These are phyloP conservation scores for Schoenoplectus triqueter DNA, from an alignment of 202 grass and related monocot genomes.

Conservation along the genomic window DNA sequence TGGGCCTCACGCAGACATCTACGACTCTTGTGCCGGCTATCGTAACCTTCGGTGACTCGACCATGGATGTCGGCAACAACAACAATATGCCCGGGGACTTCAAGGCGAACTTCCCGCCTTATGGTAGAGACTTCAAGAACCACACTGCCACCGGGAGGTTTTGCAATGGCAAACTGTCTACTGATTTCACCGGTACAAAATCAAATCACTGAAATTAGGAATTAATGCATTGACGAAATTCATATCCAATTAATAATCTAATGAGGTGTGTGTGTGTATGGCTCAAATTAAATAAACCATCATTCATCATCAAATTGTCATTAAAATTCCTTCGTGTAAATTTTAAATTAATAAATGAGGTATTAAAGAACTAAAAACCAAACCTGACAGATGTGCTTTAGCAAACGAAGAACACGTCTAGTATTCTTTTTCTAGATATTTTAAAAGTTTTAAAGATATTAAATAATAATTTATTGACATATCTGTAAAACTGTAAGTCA, in stretches of 20 bases:
- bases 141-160: conserved; percentile 66
- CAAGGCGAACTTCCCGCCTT: conserved; percentile 55
- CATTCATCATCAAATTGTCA: no score
- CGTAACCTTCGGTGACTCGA: conserved; percentile 78
- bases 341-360: no score
- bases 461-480: no score
- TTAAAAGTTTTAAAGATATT: no score
- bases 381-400: no score
- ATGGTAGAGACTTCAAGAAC: conserved; percentile 49
- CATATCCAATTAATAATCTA: background rate
- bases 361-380: no score
- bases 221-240: background rate
- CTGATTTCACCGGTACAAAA: conserved; percentile 65
- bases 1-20: background rate
- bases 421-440: no score
- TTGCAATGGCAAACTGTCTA: conserved; percentile 85
- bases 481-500: no score
- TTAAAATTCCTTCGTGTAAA: no score
- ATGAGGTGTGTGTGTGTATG: background rate
- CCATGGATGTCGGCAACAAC: conserved; percentile 87
- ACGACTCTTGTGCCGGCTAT: conserved; percentile 62
- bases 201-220: no score
- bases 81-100: conserved; percentile 65
- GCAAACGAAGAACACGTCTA: no score
- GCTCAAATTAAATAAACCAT: no score